Base-by-base conservation (phyloP, 768 basidiomycete species). In the Rhodotorula taiwanensis region DNA sequence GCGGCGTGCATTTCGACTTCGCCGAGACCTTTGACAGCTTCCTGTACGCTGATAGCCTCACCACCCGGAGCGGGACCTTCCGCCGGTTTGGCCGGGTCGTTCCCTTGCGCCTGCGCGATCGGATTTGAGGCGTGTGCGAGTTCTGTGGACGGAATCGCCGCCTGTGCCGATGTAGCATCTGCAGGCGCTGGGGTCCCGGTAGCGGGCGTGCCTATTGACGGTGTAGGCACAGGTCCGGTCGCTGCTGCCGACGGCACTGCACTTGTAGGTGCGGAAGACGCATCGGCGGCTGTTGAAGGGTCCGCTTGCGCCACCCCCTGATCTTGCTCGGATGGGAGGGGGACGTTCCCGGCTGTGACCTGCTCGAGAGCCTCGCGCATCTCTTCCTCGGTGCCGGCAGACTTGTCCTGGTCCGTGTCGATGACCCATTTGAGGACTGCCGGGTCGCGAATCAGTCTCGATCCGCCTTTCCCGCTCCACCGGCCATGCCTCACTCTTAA, bases 361-460 rank as follows among this genome's bases (percentile, higher is more conserved):
- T 58, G 51, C 6, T 61, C 41, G 27, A 61, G 48, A 10, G 67
- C 67, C 3, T 59, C 62, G 36, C 60, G 59, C 60, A 69, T 62
- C 41, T 69, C 67, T 23, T 69, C 67, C 4, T 50, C 60, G 0
- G 67, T 64, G 21, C 59, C 67, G 7, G 36, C 48, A 4, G 63
- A 58, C 11, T 42, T 31, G 55, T n/a, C 60, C 30, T 53, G 49
- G 18, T 63, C 58, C 11, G 42, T 58, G 53, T 69, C 67, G 45
- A 61, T 27, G 11, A 64, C 67, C 67, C 67, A 64, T 31, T 64
- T 68, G 25, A 31, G 31, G 27, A 67, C 66, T 63, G 55, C 23
- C 8, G 0, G 47, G 11, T 28, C 4, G 23, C 31, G 42, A 34
- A n/a, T 23, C 41, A 25, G 31, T 13, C 20, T 5, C 8, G 27